Conservation (phyloP, 441 rosid genomes). For the Erodium trifolium region DNA sequence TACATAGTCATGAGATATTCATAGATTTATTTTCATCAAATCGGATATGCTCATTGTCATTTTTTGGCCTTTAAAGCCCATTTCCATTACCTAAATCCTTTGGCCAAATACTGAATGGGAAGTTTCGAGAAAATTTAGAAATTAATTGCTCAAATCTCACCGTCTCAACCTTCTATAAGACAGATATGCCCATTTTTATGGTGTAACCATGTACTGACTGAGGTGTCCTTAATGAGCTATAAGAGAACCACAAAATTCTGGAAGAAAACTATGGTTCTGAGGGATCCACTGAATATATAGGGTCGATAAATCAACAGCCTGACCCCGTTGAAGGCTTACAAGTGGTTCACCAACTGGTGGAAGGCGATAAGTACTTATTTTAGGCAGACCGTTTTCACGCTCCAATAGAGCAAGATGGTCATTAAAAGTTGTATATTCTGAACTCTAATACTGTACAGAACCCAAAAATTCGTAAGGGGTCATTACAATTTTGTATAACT, state of each 20-base stretch:
- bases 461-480: conserved; percentile 13
- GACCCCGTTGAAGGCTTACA: conserved; percentile 47
- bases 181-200: conserved; percentile 62
- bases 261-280: conserved; percentile 51
- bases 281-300: conserved; percentile 48
- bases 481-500: background rate
- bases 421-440: conserved; percentile 54
- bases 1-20: no score
- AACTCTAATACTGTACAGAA: conserved; percentile 56
- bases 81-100: no score
- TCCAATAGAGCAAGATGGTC: conserved; percentile 68
- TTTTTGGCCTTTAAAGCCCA: no score
- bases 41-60: no score
- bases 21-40: no score
- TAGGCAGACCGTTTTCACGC: conserved; percentile 67
- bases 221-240: conserved; percentile 78
- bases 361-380: conserved; percentile 50
- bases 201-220: conserved; percentile 71
- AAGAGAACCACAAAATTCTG: conserved; percentile 59
- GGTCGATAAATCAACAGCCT: conserved; percentile 65
- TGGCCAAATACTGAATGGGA: background rate
- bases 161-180: conserved; percentile 65
- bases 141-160: conserved; percentile 34
- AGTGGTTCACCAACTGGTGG: conserved; percentile 64
- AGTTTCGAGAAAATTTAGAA: background rate